These are phyloP conservation scores for Tolypocladium endophyticum DNA, from an alignment of 2,329 filamentous ascomycete genomes.

Conservation along the genomic window DNA sequence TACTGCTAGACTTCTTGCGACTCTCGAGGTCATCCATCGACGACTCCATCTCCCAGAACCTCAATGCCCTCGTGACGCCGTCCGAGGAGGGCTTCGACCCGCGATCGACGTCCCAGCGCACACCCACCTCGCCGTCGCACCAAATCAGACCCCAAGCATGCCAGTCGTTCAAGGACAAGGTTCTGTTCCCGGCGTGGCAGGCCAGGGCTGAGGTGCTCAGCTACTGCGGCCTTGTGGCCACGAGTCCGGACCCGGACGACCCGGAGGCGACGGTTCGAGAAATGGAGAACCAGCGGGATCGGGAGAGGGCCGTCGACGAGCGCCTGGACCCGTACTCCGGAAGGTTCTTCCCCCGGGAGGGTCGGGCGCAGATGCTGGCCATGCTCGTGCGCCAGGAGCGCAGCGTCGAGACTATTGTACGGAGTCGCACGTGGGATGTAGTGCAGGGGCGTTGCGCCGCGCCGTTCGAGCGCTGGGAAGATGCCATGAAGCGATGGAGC, in stretches of 20 bases:
- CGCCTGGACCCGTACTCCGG: constrained; percentile 84
- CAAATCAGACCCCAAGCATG: constrained; percentile 56
- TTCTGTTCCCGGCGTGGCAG: constrained; percentile 86
- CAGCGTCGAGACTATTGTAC: constrained; percentile 67
- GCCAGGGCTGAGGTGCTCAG: constrained; percentile 70
- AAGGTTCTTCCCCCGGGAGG: constrained; percentile 69
- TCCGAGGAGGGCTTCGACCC: constrained; percentile 67
- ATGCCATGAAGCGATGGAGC: constrained; percentile 54
- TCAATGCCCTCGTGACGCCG: constrained; percentile 80
- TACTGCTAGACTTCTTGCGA: constrained; percentile 69
- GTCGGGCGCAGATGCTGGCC: constrained; percentile 71
- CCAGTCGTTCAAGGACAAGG: constrained; percentile 58
- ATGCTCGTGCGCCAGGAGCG: constrained; percentile 63
- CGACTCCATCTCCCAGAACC: constrained; percentile 85
- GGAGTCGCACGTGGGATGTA: constrained; percentile 71
- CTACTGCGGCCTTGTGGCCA: constrained; percentile 84
- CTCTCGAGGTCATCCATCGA: constrained; percentile 77
- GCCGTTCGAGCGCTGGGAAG: constrained; percentile 49
- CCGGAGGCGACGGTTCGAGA: constrained; percentile 63
- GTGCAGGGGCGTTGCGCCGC: constrained; percentile 65
- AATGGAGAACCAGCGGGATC: constrained; percentile 57
- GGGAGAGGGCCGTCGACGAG: constrained; percentile 73
- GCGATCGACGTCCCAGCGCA: constrained; percentile 57
- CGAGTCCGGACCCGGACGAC: constrained; percentile 77
- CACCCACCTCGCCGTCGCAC: constrained; percentile 35